Base-by-base conservation (phyloP, 495 filamentous ascomycete genomes). In the Durotheca rogersii region DNA sequence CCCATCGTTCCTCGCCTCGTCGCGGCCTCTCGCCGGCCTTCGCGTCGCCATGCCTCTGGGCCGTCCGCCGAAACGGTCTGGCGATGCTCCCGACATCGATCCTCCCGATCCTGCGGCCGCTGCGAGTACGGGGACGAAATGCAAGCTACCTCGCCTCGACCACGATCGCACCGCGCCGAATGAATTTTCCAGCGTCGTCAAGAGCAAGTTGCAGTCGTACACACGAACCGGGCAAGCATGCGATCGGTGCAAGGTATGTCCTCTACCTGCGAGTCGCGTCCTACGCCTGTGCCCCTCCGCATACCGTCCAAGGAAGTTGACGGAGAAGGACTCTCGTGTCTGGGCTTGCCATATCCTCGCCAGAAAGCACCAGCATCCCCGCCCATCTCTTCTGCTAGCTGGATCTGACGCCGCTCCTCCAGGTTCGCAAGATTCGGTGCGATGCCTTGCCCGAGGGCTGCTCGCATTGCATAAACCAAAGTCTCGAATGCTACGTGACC, bases 361-460 rank as follows among this genome's bases (percentile, higher is more conserved):
- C 23, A 27, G 9, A 27, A 27, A 27, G 9, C 23, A 9, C 23
- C 23, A 27, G 38, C 19, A 41, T 37, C 27, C 7, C 35, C 46
- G 33, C 30, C 20, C 16, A 16, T 39, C 9, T 31, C 39, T 12
- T 30, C 32, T 25, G 21, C 33, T 27, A 27, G 23, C 23, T 27
- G 9, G 14, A 33, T 51, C 61, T 64, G 55, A 64, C 58, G 16
- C 34, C 11, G 34, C 52, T 23, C 53, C 47, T 48, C 7, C 48
- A 92, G 89, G 75, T 89, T 30, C 83, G 89, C 18, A 92, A 92
- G 67, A 90, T 93, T 42, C 81, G 84, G 49, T 95, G 89, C 73
- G 89, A 94, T 68, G 81, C 78, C 25, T 69, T 82, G 19, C 73
- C 79, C 20, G 80, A 81, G 37, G 88, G 89, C 34, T 95, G 89